Percentiles rank a stretch among this genome's conserved stretches.
Conservation (phyloP, 441 rosid species). For the Jatropha podagrica region DNA sequence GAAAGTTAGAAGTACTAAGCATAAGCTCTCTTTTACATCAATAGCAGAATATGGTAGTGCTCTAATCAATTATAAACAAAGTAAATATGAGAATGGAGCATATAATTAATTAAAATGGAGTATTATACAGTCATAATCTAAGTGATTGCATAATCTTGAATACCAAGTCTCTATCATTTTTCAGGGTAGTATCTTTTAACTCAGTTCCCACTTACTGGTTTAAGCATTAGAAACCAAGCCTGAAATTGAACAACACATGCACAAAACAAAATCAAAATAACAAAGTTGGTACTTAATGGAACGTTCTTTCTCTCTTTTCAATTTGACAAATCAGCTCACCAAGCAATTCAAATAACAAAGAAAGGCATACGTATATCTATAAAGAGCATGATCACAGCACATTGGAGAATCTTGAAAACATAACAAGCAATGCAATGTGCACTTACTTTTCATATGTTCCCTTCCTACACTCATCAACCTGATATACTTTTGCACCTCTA, state of each 20-base stretch:
- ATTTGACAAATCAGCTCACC: too few species aligned
- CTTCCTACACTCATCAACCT: too few species aligned
- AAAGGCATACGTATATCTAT: too few species aligned
- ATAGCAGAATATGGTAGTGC: conserved; percentile 28
- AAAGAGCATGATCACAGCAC: too few species aligned
- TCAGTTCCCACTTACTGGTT: conserved; percentile 24
- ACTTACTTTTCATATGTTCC: too few species aligned
- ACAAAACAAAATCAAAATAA: neutral
- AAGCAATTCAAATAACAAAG: too few species aligned
- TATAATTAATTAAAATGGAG: conserved; percentile 17
- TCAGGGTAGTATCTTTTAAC: conserved; percentile 22
- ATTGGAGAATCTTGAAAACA: too few species aligned
- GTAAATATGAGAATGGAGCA: conserved; percentile 20
- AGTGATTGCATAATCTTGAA: conserved; percentile 36
- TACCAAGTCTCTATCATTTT: conserved; percentile 22
- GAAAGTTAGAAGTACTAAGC: too few species aligned
- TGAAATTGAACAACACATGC: neutral
- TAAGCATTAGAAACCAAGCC: neutral
- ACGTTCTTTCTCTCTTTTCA: too few species aligned
- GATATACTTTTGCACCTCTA: too few species aligned
- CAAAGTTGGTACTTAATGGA: too few species aligned
- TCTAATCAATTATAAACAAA: conserved; percentile 17
- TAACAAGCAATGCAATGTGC: too few species aligned
- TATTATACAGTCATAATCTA: conserved; percentile 34
- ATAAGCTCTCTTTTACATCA: neutral